Evolutionary conservation across 2,329 filamentous ascomycete species (phyloP), one percentile per base, ranked within the genome.

Genomic region (Phialophora chinensis): DNA sequence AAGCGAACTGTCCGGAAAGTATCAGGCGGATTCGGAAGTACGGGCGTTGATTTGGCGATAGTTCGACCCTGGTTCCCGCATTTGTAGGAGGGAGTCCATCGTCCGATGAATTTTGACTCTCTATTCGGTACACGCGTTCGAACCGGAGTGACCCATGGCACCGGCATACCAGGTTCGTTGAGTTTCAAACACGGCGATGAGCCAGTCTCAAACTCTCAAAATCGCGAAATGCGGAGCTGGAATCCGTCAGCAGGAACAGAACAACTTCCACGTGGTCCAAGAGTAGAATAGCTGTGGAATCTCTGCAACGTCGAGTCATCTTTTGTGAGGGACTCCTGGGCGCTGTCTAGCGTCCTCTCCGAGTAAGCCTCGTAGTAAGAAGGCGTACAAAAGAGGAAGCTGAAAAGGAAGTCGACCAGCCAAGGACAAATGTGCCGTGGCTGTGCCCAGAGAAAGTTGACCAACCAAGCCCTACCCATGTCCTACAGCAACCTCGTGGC

Each of bases 401-500:
- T 11, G 4, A 23, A 14, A 8, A 25, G 8, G 47, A 52, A 52
- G 49, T 52, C 25, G 25, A 29, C 6, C 12, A 59, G n/a, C 17
- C 7, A 20, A 14, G 44, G 4, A 10, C 56, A 59, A 47, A 27
- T 17, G 12, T 17, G 23, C 29, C n/a, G 25, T 35, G 25, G 12
- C 4, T 17, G 20, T 20, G 38, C n/a, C 56, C 23, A 59, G 17
- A 4, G 35, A 47, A 49, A 49, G 2, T n/a, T 20, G 38, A 7
- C 38, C 6, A 8, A 17, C 38, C 38, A 42, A 42, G 38, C 38
- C 14, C 38, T n/a, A 42, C 17, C 7, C 2, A 23, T 44, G 33
- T 61, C 31, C 49, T 20, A 44, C 49, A 54, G 59, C 23, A 61
- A 53, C 49, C 59, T 54, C 59, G 59, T 61, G 59, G 59, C 59